Conservation (phyloP, 495 filamentous ascomycete species). For the Trichocladium antarcticum region DNA sequence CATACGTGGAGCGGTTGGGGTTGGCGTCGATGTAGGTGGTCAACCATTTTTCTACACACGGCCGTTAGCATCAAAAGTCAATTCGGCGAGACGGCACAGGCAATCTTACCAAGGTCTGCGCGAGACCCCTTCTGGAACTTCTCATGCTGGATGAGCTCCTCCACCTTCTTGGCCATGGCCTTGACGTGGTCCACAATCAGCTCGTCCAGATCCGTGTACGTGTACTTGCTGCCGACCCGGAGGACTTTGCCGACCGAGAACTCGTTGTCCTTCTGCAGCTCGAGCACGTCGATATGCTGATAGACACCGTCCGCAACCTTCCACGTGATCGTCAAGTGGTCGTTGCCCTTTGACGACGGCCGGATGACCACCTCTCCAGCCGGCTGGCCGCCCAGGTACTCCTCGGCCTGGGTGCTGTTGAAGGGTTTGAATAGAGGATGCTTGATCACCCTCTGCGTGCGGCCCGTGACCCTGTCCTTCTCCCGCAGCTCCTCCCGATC, state of each 20-base stretch:
- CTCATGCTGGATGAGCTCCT: constrained; percentile 86
- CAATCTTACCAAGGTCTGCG: constrained; percentile 65
- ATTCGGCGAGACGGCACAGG: constrained; percentile 1
- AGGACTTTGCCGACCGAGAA: constrained; percentile 79
- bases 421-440: constrained; percentile 90
- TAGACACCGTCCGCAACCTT: constrained; percentile 92
- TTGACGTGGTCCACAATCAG: constrained; percentile 94
- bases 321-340: constrained; percentile 95
- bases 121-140: constrained; percentile 76
- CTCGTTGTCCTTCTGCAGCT: constrained; percentile 91
- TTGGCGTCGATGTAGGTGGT: constrained; percentile 92
- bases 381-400: constrained; percentile 75
- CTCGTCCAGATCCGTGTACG: constrained; percentile 91
- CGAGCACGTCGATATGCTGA: constrained; percentile 94
- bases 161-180: constrained; percentile 94
- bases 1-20: constrained; percentile 83
- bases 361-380: constrained; percentile 89
- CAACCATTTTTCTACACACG: constrained; percentile 72
- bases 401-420: constrained; percentile 85
- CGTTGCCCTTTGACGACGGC: constrained; percentile 83
- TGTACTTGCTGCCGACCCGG: constrained; percentile 75
- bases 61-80: constrained; percentile 23
- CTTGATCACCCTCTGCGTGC: constrained; percentile 88
- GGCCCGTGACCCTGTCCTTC: constrained; percentile 69
- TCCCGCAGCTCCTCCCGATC: constrained; percentile 68